Evolutionary conservation across 139 green algal genomes (phyloP), one percentile per base, ranked within the genome.

Genomic region (Pseudopediastrum boryanum): DNA sequence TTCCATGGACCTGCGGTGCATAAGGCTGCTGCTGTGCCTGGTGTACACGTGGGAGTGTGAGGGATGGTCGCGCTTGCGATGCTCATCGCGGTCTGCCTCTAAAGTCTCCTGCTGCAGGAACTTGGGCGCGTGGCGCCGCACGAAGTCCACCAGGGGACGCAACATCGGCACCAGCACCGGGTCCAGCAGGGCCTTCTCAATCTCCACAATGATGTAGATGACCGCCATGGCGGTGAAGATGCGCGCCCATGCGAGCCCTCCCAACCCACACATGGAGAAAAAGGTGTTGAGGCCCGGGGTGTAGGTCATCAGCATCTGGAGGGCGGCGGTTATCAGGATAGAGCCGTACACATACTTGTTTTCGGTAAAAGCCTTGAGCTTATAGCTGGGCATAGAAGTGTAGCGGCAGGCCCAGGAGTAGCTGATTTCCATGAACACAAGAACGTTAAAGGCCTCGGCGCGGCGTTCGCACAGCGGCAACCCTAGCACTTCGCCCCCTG

Each of bases 181-280:
- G 64, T 82, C 75, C 43, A 82, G 64, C 1, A 82, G 50, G 16
- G 65, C 75, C 64, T 82, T 82, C 38, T 82, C 75, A 3, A 62
- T 25, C 54, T 83, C 67, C 19, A 78, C 67, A 4, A 78, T 51
- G 7, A 77, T 0, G 54, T 71, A 83, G 16, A 78, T 50, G 31
- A 71, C 16, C 33, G 78, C 54, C 77, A 83, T 83, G 67, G 42
- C 51, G 16, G 51, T 56, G 9, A 82, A 16, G 4, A 82, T 65
- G 21, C 75, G 64, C 13, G 39, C 65, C 75, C 75, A 82, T 42
- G 75, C 64, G 27, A 82, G 48, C 16, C 75, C 75, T 0, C 6
- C 19, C 75, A 82, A 76, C 7, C 50, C 74, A 25, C 73, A 64
- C 75, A 82, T 82, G 3, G 33, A 23, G 51, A 82, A 82, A 31